Evolutionary conservation across 1,284 basidiomycete genomes (phyloP), one percentile per base, ranked within the genome.

Genomic region (Boletus semigastroideus): DNA sequence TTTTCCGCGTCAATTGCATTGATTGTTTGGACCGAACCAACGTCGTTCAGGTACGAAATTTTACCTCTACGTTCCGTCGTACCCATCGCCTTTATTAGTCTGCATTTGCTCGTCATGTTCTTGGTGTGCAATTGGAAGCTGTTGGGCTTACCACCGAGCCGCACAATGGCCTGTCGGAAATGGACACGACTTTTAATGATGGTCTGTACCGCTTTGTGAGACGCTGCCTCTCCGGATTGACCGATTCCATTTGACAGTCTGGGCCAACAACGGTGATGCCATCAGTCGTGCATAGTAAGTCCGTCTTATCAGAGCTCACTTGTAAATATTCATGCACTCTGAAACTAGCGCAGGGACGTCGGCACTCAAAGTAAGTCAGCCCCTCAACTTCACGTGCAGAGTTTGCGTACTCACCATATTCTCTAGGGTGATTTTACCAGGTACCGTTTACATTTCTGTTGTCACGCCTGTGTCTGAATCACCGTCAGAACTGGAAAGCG

Each of bases 181-280:
- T 86, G 46, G 92, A 97, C 62, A 65, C 83, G 14, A 84, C 90
- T 4, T 95, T 96, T 71, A 97, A 96, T 60, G 87, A 93, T 66
- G 82, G 91, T 92, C 54, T 53, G 78, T 66, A 5, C 40, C 37
- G 14, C 14, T 28, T 48, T 17, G 48, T 46, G 48, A 44, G 37
- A 31, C 11, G n/a, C 19, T 6, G 4, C n/a, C 10, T 42, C 37
- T 34, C 33, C 7, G 5, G 6, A 41, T 41, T 52, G 31, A 59
- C 56, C 52, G 25, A 36, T 27, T 20, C 41, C 17, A 20, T 34
- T 3, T 49, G 25, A 46, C 46, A 91, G 87, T 94, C 20, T 98
- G 95, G 96, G 96, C 96, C 3, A 95, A 96, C 66, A 96, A 96
- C 57, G 94, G 92, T 2, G 92, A 95, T 65, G 86, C 90, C 3